Conservation (phyloP, 495 filamentous ascomycete genomes). For the Neurospora discreta region DNA sequence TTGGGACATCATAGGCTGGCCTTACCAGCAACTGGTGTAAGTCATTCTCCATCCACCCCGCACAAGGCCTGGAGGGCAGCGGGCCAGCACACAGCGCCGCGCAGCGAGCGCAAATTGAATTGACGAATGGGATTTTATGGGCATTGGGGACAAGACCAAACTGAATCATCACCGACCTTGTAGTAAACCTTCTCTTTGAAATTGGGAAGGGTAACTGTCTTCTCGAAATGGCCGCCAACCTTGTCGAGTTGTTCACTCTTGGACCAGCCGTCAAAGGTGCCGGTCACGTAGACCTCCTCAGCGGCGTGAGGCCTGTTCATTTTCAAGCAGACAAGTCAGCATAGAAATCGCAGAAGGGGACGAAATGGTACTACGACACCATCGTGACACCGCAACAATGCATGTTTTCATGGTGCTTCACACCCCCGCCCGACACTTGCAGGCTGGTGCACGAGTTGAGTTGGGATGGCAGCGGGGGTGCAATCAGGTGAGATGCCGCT, state of each 20-base stretch:
- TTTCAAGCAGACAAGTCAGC: constrained; percentile 10
- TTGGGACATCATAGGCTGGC: neutral
- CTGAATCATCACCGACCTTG: constrained; percentile 51
- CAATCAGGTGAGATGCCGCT: constrained; percentile 1
- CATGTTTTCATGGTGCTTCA: neutral
- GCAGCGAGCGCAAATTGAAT: neutral
- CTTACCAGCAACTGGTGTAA: neutral
- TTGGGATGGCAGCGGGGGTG: neutral
- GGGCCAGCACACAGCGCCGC: neutral
- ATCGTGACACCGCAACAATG: constrained; percentile 5
- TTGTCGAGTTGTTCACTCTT: constrained; percentile 73
- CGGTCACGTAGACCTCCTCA: constrained; percentile 85
- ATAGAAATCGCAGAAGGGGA: neutral
- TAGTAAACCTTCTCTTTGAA: constrained; percentile 59
- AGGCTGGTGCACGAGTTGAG: neutral
- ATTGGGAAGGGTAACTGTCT: constrained; percentile 59
- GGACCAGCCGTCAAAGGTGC: constrained; percentile 90
- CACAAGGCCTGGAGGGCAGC: neutral
- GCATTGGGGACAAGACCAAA: constrained; percentile 1
- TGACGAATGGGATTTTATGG: neutral
- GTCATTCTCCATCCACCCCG: neutral
- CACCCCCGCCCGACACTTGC: constrained; percentile 12
- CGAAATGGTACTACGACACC: constrained; percentile 2
- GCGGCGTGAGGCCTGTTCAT: constrained; percentile 57
- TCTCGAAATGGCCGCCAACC: constrained; percentile 58